phyloP scores from a whole-genome alignment of 2,329 filamentous ascomycete species.

The Didymella lethalis region DNA sequence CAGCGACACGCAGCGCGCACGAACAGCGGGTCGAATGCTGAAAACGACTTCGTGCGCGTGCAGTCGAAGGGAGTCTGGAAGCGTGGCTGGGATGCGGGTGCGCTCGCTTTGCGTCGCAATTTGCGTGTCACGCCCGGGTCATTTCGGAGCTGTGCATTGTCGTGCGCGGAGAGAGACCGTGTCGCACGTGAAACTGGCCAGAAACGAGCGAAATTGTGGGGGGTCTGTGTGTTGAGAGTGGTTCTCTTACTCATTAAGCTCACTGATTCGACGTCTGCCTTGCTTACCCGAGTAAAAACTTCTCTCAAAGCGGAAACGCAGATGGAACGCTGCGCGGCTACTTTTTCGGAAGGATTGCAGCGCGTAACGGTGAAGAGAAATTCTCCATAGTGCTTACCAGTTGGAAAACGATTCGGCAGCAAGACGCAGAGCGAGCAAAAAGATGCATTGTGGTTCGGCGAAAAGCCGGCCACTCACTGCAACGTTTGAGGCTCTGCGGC shows the following conservation, averaged over 20 bases:
- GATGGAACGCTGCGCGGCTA: conserved; percentile 5
- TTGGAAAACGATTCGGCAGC: conserved; percentile 7
- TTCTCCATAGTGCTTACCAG: conserved; percentile 20
- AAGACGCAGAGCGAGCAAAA: neutral
- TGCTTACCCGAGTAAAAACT: conserved; percentile 10
- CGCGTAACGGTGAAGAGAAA: conserved; percentile 11
- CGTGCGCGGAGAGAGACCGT: conserved; percentile 17
- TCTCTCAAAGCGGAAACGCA: conserved; percentile 4
- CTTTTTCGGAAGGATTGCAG: conserved; percentile 17
- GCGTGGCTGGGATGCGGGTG: conserved; percentile 18
- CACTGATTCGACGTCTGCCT: conserved; percentile 4
- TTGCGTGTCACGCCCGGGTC: conserved; percentile 11
- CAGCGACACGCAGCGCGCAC: conserved; percentile 16
- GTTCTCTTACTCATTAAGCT: conserved; percentile 2
- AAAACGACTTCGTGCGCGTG: conserved; percentile 3
- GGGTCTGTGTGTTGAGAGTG: conserved; percentile 16
- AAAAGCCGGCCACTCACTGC: conserved; percentile 8
- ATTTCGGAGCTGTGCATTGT: conserved; percentile 15
- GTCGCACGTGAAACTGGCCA: conserved; percentile 16
- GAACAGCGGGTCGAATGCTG: conserved; percentile 9
- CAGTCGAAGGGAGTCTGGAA: conserved; percentile 18
- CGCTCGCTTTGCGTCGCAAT: conserved; percentile 16
- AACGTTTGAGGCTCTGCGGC: conserved; percentile 23
- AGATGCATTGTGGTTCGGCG: conserved; percentile 9
- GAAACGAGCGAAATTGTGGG: conserved; percentile 10